Evolutionary conservation across 371 early-diverging fungal species (phyloP), one percentile per base, ranked within the genome.

Genomic region (Phascolomyces articulosus): DNA sequence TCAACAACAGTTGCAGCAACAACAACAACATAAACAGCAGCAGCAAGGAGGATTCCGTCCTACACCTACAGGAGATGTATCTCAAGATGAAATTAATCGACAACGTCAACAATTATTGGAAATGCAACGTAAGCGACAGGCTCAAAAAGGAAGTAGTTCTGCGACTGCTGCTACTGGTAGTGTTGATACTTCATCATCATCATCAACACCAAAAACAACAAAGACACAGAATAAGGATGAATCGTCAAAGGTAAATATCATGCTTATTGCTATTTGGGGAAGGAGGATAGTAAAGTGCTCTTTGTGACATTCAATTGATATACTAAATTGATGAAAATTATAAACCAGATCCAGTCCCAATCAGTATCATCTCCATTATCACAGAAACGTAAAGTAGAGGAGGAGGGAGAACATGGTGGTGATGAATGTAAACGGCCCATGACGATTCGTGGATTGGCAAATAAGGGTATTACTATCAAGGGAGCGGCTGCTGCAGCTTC

Each of bases 61-160:
- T 24, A 11, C 47, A 40, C 23, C 24, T 13, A 55, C 47, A 16
- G 49, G 74, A 47, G 74, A 77, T 57, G 77, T 77, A 21, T 74
- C 77, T 24, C 66, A 67, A 31, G 67, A 66, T 24, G 79, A 78
- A 40, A 71, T 75, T 31, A 71, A 69, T 48, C 51, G 51, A 23
- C 51, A 51, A 24, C 51, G 51, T 13, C 51, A 51, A 24, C 24
- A 51, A 23, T 24, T 51, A n/a, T 23, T 51, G 20, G 51, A 51
- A 51, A 23, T 51, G 51, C 51, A 51, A 24, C 20, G 24, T 11
- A 51, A 51, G 23, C 51, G 51, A 13, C 51, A 51, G 15, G 24
- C 51, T 0, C 24, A 51, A 6, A 51, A 51, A n/a, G n/a, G n/a
- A n/a, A n/a, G n/a, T n/a, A n/a, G n/a, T n/a, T 10, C 20, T 3